Evolutionary conservation across 2,329 filamentous ascomycete genomes (phyloP).

Genomic region (Fusarium gaditjirri): DNA sequence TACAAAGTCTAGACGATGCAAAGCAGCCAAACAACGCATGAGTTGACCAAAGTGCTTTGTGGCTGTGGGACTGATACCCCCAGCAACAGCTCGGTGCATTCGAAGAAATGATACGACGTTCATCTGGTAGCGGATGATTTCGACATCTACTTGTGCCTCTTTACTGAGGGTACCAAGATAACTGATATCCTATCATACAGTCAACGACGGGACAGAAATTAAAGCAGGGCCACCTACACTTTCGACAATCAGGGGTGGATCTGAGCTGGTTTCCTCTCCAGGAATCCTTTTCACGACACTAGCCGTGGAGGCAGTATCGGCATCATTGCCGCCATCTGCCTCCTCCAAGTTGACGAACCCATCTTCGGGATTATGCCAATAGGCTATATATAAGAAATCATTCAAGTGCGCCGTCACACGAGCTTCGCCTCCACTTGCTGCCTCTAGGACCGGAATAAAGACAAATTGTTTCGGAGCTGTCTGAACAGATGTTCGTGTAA

Average conservation of each 20-base stretch:
- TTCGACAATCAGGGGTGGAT: constrained; percentile 54
- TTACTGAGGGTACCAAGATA: constrained; percentile 68
- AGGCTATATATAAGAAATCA: constrained; percentile 88
- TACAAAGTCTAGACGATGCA: constrained; percentile 83
- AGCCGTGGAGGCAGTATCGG: constrained; percentile 51
- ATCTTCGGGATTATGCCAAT: constrained; percentile 79
- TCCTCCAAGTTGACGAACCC: constrained; percentile 82
- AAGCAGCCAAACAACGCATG: constrained; percentile 77
- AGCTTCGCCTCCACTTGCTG: constrained; percentile 57
- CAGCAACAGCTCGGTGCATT: constrained; percentile 83
- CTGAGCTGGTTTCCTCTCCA: constrained; percentile 28
- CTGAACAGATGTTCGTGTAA: constrained; percentile 78
- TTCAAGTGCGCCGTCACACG: constrained; percentile 71
- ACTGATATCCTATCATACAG: constrained; percentile 62
- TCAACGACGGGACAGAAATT: constrained; percentile 8
- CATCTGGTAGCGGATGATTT: constrained; percentile 85
- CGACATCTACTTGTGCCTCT: constrained; percentile 73
- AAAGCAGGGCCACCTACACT: constrained; percentile 50
- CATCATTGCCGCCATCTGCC: constrained; percentile 46
- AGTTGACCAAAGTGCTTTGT: constrained; percentile 81
- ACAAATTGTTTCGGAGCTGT: constrained; percentile 81
- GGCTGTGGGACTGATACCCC: constrained; percentile 80
- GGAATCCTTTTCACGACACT: constrained; percentile 58
- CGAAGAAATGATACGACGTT: constrained; percentile 90
- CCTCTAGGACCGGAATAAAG: constrained; percentile 77